Percentiles rank a stretch among this genome's conserved stretches.
These are phyloP conservation scores for Coemansia asiatica DNA, from an alignment of 192 early-diverging fungal species.

Conservation along the genomic window DNA sequence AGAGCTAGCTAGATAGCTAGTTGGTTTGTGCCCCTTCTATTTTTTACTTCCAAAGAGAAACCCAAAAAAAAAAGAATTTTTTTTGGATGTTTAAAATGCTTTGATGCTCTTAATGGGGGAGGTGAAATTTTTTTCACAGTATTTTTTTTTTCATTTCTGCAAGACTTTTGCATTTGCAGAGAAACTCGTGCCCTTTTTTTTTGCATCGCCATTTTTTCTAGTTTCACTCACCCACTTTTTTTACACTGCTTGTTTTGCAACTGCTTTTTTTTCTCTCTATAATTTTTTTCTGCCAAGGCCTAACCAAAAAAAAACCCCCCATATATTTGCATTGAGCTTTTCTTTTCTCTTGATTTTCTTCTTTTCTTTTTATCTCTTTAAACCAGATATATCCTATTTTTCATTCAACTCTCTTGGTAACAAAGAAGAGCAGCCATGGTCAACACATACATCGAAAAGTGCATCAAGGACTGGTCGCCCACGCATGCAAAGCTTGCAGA, in stretches of 20 bases:
- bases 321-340: too few species aligned
- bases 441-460: conserved; percentile 48
- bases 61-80: too few species aligned
- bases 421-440: conserved; percentile 46
- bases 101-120: too few species aligned
- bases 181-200: conserved; percentile 2
- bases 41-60: too few species aligned
- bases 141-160: conserved; percentile 2
- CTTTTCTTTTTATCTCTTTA: not conserved
- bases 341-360: not conserved
- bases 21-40: too few species aligned
- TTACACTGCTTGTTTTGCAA: not conserved
- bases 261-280: not conserved
- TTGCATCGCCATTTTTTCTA: not conserved
- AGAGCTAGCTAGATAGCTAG: too few species aligned
- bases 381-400: not conserved
- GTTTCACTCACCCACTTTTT: too few species aligned
- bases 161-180: not conserved
- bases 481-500: conserved; percentile 66
- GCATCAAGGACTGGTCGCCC: conserved; percentile 39
- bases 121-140: too few species aligned
- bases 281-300: conserved; percentile 1
- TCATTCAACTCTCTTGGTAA: not conserved
- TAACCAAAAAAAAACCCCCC: conserved; percentile 3
- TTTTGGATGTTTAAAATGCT: too few species aligned